Evolutionary conservation across 169 alveolate species (phyloP).

Genomic region (Cryptosporidium canis): DNA sequence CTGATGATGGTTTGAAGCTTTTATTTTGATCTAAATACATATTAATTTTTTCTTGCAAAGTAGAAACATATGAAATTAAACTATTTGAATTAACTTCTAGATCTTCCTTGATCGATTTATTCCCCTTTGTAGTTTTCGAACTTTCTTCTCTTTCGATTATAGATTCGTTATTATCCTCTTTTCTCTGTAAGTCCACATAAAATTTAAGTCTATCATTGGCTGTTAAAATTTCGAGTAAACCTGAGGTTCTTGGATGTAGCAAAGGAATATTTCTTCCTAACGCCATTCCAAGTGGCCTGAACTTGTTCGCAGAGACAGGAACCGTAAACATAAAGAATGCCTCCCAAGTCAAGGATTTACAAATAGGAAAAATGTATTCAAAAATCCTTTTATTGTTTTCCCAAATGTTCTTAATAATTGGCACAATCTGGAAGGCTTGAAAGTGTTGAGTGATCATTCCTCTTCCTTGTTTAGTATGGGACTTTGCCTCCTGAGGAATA

Average conservation of each 20-base stretch:
- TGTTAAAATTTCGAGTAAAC: slow-evolving; percentile 79
- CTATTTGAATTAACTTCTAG: slow-evolving; percentile 68
- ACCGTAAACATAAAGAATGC: slow-evolving; percentile 81
- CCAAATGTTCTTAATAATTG: slow-evolving; percentile 80
- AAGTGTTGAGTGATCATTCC: slow-evolving; percentile 80
- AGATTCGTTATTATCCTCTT: neutral
- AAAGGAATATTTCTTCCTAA: slow-evolving; percentile 74
- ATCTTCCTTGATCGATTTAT: slow-evolving; percentile 76
- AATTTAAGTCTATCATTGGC: slow-evolving; percentile 72
- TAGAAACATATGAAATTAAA: slow-evolving; percentile 58
- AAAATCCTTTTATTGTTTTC: slow-evolving; percentile 78
- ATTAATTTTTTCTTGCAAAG: slow-evolving; percentile 61
- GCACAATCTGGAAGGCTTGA: slow-evolving; percentile 85
- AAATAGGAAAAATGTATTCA: slow-evolving; percentile 80
- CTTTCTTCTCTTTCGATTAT: slow-evolving; percentile 46
- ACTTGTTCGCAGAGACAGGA: slow-evolving; percentile 85
- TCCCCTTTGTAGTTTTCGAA: slow-evolving; percentile 76
- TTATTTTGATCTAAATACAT: slow-evolving; percentile 75
- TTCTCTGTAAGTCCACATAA: slow-evolving; percentile 55
- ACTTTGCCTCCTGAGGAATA: slow-evolving; percentile 70
- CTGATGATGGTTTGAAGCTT: slow-evolving; percentile 78
- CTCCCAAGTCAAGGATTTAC: slow-evolving; percentile 78
- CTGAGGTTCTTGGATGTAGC: slow-evolving; percentile 79
- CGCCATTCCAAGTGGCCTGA: slow-evolving; percentile 76
- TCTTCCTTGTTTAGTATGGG: slow-evolving; percentile 78